These are phyloP conservation scores for Tetracladium marchalianum DNA, from an alignment of 495 filamentous ascomycete genomes.

Conservation along the genomic window DNA sequence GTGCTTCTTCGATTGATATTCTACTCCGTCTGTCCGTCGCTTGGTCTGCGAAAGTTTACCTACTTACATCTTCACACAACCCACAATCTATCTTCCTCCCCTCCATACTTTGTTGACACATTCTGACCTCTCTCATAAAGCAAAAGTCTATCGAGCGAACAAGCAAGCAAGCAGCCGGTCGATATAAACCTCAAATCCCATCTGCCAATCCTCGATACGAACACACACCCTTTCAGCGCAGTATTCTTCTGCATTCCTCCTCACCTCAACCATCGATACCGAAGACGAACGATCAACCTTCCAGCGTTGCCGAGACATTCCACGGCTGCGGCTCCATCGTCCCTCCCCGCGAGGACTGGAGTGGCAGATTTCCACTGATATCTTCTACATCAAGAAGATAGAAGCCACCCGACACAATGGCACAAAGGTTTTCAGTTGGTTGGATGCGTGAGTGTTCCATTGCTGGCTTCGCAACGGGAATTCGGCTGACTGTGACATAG, in stretches of 20 bases:
- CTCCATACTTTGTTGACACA: too few relatives aligned
- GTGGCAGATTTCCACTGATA: slow-evolving; percentile 12
- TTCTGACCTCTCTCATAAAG: too few relatives aligned
- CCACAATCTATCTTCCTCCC: too few relatives aligned
- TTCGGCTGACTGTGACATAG: slow-evolving; percentile 32
- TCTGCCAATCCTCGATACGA: too few relatives aligned
- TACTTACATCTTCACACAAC: too few relatives aligned
- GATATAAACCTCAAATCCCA: too few relatives aligned
- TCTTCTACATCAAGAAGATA: neutral
- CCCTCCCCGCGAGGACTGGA: slow-evolving; percentile 21
- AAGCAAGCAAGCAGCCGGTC: too few relatives aligned
- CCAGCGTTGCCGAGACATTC: slow-evolving; percentile 19
- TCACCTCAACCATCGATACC: slow-evolving; percentile 5
- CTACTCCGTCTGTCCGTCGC: too few relatives aligned
- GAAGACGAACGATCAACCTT: neutral
- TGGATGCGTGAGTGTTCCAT: slow-evolving; percentile 18
- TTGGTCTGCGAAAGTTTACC: too few relatives aligned
- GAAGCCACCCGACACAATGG: slow-evolving; percentile 4
- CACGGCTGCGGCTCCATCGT: slow-evolving; percentile 22
- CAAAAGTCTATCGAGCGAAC: too few relatives aligned
- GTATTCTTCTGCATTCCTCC: slow-evolving; percentile 10
- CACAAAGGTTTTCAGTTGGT: slow-evolving; percentile 18
- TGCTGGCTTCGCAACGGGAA: neutral
- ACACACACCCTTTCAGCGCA: too few relatives aligned
- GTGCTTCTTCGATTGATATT: too few relatives aligned